Percentiles rank a stretch among this genome's conserved stretches.
These are phyloP conservation scores for Hirschioporus abietinus DNA, from an alignment of 768 basidiomycete genomes.

Conservation along the genomic window DNA sequence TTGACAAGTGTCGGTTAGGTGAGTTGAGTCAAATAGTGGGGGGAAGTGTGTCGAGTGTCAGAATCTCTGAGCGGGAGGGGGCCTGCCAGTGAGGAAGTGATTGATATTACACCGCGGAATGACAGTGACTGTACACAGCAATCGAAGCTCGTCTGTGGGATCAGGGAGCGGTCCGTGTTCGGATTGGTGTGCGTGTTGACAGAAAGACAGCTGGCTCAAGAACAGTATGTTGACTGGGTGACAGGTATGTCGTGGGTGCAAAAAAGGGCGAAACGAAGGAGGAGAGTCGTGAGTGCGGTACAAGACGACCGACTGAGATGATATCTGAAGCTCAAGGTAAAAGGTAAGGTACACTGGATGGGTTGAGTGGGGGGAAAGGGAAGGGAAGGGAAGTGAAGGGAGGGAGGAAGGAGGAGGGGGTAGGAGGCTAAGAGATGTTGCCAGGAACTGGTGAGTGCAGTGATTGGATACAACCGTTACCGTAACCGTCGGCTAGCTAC, in stretches of 20 bases:
- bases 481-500: not conserved
- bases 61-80: no score
- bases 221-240: not conserved
- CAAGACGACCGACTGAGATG: not conserved
- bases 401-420: constrained; percentile 20
- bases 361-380: constrained; percentile 7
- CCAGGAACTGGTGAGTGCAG: not conserved
- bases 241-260: not conserved
- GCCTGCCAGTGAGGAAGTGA: not conserved
- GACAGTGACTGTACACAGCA: not conserved
- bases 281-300: not conserved
- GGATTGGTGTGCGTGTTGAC: not conserved
- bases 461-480: not conserved
- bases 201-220: not conserved
- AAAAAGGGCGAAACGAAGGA: not conserved
- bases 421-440: constrained; percentile 16
- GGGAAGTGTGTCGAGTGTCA: no score
- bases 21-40: no score
- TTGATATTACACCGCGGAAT: not conserved
- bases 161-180: not conserved
- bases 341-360: constrained; percentile 18
- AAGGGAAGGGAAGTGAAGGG: no score
- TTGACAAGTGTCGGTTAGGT: not conserved
- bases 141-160: not conserved
- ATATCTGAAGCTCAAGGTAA: constrained; percentile 16